A percentile compares a stretch with the other conserved stretches of the same genome.
phyloP scores from a whole-genome alignment of 129 eudicot genomes.

The Tagetes patula region DNA sequence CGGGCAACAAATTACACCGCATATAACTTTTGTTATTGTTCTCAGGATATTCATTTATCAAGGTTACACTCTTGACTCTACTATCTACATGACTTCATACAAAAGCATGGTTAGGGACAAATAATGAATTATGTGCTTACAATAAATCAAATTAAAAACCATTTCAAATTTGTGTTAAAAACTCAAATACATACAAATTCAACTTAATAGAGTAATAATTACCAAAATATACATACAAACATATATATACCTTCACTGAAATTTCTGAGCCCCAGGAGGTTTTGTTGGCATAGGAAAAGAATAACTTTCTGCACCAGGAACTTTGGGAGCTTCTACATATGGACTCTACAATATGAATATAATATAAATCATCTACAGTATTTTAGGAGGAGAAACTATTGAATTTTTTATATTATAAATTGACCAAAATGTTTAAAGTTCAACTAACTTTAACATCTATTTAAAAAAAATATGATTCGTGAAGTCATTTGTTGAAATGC shows the following conservation, averaged over 20 bases:
- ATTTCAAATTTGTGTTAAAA: not conserved
- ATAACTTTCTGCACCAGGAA: conserved; percentile 49
- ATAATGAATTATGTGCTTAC: not conserved
- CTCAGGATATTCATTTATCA: not conserved
- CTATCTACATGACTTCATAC: not conserved
- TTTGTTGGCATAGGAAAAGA: conserved; percentile 79
- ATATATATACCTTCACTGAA: conserved; percentile 32
- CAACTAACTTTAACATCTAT: no score
- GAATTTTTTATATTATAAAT: no score
- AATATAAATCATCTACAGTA: not conserved
- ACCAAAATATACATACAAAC: conserved; percentile 3
- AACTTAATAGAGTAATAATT: not conserved
- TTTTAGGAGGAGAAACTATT: no score
- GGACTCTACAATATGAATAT: conserved; percentile 59
- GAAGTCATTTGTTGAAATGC: no score
- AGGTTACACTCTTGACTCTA: not conserved
- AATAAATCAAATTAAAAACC: not conserved
- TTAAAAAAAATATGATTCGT: no score
- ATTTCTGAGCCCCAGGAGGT: conserved; percentile 92
- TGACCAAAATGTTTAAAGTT: no score
- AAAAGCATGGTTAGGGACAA: not conserved
- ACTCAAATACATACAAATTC: conserved; percentile 10
- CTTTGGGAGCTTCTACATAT: conserved; percentile 88
- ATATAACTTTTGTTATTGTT: no score
- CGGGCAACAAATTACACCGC: no score